Conservation (phyloP, 169 alveolate species). For the Eimeria tenella region DNA sequence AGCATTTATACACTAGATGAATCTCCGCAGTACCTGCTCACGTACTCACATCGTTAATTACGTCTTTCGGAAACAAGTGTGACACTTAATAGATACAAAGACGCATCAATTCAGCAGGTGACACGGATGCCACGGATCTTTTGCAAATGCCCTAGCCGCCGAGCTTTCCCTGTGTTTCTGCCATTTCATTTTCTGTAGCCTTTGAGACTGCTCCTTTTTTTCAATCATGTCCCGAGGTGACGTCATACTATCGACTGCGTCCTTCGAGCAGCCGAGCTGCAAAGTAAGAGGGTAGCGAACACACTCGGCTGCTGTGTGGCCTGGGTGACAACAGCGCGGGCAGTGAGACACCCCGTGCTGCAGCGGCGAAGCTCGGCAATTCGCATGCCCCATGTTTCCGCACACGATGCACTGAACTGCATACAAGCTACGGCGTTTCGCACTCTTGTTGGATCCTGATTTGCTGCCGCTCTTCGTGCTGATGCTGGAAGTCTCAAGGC, state of each 20-base stretch:
- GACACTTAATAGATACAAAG: background rate
- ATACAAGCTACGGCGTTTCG: background rate
- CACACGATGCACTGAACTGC: constrained; percentile 51
- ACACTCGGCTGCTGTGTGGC: constrained; percentile 46
- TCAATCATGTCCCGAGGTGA: background rate
- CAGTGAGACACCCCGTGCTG: constrained; percentile 13
- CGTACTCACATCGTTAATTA: no score
- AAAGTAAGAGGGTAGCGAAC: background rate
- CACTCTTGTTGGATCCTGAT: background rate
- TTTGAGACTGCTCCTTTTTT: background rate
- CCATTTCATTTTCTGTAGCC: constrained; percentile 24
- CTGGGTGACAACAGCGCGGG: constrained; percentile 45
- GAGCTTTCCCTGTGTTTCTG: constrained; percentile 8
- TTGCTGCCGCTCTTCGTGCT: background rate
- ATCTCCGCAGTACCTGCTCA: no score
- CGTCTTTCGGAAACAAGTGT: background rate
- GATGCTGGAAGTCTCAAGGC: background rate
- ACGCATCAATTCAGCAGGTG: background rate
- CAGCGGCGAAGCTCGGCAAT: constrained; percentile 18
- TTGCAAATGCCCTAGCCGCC: constrained; percentile 47
- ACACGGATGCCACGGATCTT: constrained; percentile 59
- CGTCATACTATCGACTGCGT: background rate
- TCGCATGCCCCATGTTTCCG: constrained; percentile 59
- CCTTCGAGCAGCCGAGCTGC: background rate
- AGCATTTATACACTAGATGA: no score